phyloP scores from a whole-genome alignment of 140 eudicot species.

The Erigeron philadelphicus region DNA sequence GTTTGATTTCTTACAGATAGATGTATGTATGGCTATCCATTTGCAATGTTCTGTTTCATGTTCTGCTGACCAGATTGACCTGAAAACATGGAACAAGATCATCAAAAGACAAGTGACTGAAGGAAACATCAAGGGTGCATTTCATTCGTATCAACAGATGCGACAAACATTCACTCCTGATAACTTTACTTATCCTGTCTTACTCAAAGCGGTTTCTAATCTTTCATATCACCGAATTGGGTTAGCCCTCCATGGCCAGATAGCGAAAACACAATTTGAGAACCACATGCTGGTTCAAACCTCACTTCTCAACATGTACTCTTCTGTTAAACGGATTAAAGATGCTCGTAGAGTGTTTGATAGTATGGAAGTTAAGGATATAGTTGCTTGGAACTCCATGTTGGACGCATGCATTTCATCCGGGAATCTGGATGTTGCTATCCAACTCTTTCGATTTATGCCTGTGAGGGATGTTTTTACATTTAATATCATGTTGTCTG shows the following conservation, averaged over 20 bases:
- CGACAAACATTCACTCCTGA: conserved; percentile 35
- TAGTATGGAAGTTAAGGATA: conserved; percentile 31
- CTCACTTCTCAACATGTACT: conserved; percentile 45
- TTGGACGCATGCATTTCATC: conserved; percentile 37
- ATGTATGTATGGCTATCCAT: conserved; percentile 28
- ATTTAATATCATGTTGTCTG: conserved; percentile 37
- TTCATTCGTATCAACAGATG: conserved; percentile 37
- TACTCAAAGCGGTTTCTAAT: conserved; percentile 38
- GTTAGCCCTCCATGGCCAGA: conserved; percentile 47
- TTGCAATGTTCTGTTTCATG: conserved; percentile 29
- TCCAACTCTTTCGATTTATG: conserved; percentile 29
- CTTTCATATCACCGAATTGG: conserved; percentile 27
- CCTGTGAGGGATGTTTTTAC: conserved; percentile 37
- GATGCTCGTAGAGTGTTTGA: conserved; percentile 37
- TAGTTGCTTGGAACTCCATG: conserved; percentile 50
- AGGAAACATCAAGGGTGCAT: conserved; percentile 30
- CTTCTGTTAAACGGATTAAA: conserved; percentile 13
- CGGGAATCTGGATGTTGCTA: conserved; percentile 32
- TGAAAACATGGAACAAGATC: conserved; percentile 44
- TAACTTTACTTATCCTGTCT: conserved; percentile 47
- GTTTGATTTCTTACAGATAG: neutral
- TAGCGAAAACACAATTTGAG: conserved; percentile 28
- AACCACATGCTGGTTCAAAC: conserved; percentile 41
- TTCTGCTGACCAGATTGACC: conserved; percentile 17
- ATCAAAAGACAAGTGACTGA: conserved; percentile 37